Percentiles rank a stretch among this genome's conserved stretches.
Conservation (phyloP, 805 yeast genomes). For the Myxozyma vanderwaltii region DNA sequence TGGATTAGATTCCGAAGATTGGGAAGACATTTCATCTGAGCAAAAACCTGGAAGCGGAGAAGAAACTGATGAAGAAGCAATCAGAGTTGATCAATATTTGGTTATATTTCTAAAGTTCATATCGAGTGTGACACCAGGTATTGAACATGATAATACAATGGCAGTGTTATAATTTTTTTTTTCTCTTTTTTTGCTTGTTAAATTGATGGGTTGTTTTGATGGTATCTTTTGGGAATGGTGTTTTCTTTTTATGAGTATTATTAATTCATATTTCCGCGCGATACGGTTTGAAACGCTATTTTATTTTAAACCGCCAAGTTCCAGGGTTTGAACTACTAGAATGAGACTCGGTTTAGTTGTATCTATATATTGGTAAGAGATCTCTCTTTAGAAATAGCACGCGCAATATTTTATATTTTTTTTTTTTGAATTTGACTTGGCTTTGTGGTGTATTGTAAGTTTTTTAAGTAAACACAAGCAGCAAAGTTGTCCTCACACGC, state of each 20-base stretch:
- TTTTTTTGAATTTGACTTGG: neutral
- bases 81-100: constrained; percentile 89
- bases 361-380: neutral
- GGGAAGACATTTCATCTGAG: constrained; percentile 34
- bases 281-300: neutral
- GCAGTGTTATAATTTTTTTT: constrained; percentile 58
- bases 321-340: too few species aligned
- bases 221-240: neutral
- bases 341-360: too few species aligned
- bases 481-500: too few species aligned
- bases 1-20: constrained; percentile 41
- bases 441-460: too few species aligned
- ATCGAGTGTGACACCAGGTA: constrained; percentile 96
- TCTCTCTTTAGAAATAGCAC: neutral
- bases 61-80: constrained; percentile 65
- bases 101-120: constrained; percentile 89
- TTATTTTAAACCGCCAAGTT: too few species aligned
- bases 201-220: too few species aligned
- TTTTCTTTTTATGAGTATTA: neutral
- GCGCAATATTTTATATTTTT: neutral
- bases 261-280: neutral
- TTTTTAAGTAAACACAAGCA: too few species aligned
- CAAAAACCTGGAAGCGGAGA: constrained; percentile 35
- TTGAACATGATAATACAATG: constrained; percentile 98
- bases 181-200: neutral